Base-by-base conservation (phyloP, 108 stramenopile species). In the Poteriospumella lacustris region DNA sequence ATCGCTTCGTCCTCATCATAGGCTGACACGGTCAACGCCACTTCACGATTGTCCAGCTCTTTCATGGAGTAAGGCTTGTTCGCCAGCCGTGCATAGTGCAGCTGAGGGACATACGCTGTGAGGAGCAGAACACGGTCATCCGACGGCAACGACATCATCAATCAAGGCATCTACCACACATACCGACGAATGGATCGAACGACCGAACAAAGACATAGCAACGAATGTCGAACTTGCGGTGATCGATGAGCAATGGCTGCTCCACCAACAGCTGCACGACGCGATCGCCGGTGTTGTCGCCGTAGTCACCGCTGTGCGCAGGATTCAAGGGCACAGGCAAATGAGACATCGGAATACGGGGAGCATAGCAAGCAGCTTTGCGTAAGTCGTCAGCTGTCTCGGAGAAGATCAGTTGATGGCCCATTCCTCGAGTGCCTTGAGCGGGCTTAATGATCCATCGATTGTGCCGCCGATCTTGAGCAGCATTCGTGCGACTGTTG, bases 1-100 rank as follows among this genome's bases (percentile, higher is more conserved):
- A 64, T 64, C 36, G 28, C 60, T 64, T 64, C 60, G 31, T 64
- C 60, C 31, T 64, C 60, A 24, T 64, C 60, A 24, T 64, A 64
- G 31, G 60, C 60, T 34, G 9, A 31, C 24, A 64, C 60, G 9
- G 60, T 64, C 5, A 64, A 5, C 29, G 60, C 15, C 28, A 64
- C 60, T 33, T 64, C 12, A 5, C 31, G 9, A 34, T 64, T 34
- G 9, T 24, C 29, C 3, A 64, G 31, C 9, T 64, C 31, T 19
- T 64, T 33, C 3, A 64, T 5, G 36, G 9, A 9, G 31, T 64
- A 64, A 5, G 60, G 60, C 31, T 64, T 64, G 60, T 64, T 64
- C 12, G 60, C 60, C 5, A 64, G 31, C 5, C 60, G 15, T 19
- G 12, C 60, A 64, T 64, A 64, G 31, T 5, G 31, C 5, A 64